Evolutionary conservation across 257 asterid species (phyloP), one percentile per base, ranked within the genome.

Genomic region (Orobanche coerulescens): DNA sequence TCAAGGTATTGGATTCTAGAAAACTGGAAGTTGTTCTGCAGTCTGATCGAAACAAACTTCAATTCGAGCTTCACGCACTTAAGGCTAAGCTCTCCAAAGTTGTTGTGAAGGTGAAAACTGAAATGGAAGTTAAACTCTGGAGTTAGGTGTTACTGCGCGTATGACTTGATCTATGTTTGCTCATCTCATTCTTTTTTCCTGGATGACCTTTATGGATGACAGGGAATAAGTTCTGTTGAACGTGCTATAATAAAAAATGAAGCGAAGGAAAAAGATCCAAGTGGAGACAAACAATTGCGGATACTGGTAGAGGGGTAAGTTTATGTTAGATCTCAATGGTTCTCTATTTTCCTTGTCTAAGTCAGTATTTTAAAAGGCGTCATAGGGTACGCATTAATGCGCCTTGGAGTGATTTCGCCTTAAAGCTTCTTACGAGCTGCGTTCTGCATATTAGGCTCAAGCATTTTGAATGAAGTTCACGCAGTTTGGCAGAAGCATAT

Each of bases 251-350:
- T 91, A 56, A 23, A 65, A 36, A 84, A 84, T 71, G 86, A 76
- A 47, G 75, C 76, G 6, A 58, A 68, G 37, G 75, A 61, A 20
- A 60, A 79, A 26, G 70, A 73, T 57, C 52, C 72, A 43, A 66
- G 55, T 30, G 69, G 47, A 50, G 62, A 51, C 60, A 83, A 78
- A 65, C 70, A 43, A 69, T 71, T 82, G 78, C 79, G 76, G 73
- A 73, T 92, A 78, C 76, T 92, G 40, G 96, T 85, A 16, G 98
- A 92, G 83, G 98, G 98, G 98, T 92, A 72, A 48, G 78, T 58
- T 54, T 58, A 49, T 37, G 25, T 42, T 26, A 43, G 52, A 39
- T 56, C 18, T 53, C 59, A 33, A 52, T 24, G 54, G 30, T 30
- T 51, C 51, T 49, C 51, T 63, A 13, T 56, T 58, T 48, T 12